Percentiles rank a stretch among this genome's conserved stretches.
phyloP scores from a whole-genome alignment of 2,329 filamentous ascomycete genomes.

The Diplodia seriata region DNA sequence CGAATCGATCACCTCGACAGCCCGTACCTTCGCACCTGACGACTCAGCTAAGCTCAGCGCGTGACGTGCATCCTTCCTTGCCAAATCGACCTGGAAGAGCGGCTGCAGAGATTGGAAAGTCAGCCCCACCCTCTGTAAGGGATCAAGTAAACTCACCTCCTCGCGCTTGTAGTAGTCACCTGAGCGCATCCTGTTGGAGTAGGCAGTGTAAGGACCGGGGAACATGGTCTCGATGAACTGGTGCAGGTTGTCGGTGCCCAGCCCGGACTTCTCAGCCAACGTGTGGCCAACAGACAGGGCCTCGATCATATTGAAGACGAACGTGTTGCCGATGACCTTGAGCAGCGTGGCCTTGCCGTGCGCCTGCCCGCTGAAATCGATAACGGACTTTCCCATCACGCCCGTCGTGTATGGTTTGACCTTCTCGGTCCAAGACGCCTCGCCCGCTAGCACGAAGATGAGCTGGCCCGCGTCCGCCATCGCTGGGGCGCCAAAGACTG shows the following conservation, averaged over 20 bases:
- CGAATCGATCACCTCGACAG: slow-evolving; percentile 70
- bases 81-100: slow-evolving; percentile 82
- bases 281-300: slow-evolving; percentile 79
- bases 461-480: slow-evolving; percentile 75
- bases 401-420: slow-evolving; percentile 74
- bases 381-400: slow-evolving; percentile 71
- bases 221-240: slow-evolving; percentile 76
- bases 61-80: slow-evolving; percentile 81
- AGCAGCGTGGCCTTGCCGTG: slow-evolving; percentile 73
- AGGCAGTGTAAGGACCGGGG: slow-evolving; percentile 76
- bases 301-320: slow-evolving; percentile 83
- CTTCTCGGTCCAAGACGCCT: slow-evolving; percentile 64
- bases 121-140: background rate
- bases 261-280: slow-evolving; percentile 78
- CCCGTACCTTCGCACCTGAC: slow-evolving; percentile 68
- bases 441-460: slow-evolving; percentile 75
- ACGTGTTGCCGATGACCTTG: slow-evolving; percentile 86
- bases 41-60: slow-evolving; percentile 70
- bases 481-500: slow-evolving; percentile 73
- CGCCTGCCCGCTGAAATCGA: slow-evolving; percentile 74
- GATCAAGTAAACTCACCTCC: slow-evolving; percentile 48
- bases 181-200: slow-evolving; percentile 73
- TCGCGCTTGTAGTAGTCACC: slow-evolving; percentile 80
- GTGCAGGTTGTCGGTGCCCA: slow-evolving; percentile 74
- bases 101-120: slow-evolving; percentile 54